Base-by-base conservation (phyloP, 495 filamentous ascomycete genomes). In the Jackrogersella multiformis region DNA sequence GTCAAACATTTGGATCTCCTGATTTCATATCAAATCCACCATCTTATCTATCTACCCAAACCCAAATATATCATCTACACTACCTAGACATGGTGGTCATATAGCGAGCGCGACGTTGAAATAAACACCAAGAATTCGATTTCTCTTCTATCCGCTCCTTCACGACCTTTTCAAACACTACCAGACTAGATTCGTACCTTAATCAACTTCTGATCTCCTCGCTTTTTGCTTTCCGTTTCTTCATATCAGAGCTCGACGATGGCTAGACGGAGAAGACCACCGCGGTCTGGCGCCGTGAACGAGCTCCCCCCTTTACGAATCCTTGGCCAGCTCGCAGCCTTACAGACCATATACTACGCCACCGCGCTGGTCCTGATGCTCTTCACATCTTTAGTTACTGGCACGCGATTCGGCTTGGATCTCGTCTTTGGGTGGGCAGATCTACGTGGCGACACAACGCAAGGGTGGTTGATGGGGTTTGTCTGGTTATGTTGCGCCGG, bases 391-490 rank as follows among this genome's bases (percentile, higher is more conserved):
- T 82, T 97, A 13, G 91, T 97, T 5, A 89, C 92, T 15, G 95
- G 96, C 2, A 82, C 84, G 9, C 75, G 82, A 1, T 93, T 97
- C 67, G 85, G 77, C 23, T 70, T 90, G 0, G 88, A 91, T 49
- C 75, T 96, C 32, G 77, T 98, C 1, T 84, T 97, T 49, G 88
- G 86, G 66, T 97, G 94, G 92, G 81, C 87, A 53, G 83, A 85
- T n/a, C 72, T 98, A 63, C 81, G 94, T 61, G 94, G 92, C 35
- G 96, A 98, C 80, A 97, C 90, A 4, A 93, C 93, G 5, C 85
- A 92, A 35, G 95, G 95, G 41, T 99, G 94, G 94, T 90, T 94
- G 76, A 71, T 96, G 66, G 92, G 91, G 2, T 81, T 97, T 57
- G 88, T 96, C 9, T 97, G 93, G 93, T 72, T 97, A 75, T 77